These are phyloP conservation scores for Sophora flavescens DNA, from an alignment of 306 rosid species.

Conservation along the genomic window DNA sequence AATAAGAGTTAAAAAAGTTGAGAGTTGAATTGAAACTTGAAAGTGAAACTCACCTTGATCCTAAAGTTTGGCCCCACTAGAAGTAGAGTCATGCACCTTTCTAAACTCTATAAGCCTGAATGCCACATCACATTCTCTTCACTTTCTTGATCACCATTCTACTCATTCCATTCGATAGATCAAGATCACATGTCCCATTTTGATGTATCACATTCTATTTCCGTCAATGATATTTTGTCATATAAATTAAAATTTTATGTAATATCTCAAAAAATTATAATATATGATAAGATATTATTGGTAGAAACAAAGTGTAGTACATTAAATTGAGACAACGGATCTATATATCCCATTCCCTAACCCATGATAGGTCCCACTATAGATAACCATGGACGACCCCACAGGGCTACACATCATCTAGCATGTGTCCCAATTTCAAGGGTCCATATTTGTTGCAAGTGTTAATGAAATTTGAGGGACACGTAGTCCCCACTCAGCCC, in stretches of 20 bases:
- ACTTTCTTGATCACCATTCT: too few relatives aligned
- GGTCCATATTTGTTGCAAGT: constrained; percentile 59
- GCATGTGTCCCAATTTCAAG: constrained; percentile 73
- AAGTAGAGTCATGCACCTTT: constrained; percentile 43
- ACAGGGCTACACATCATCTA: constrained; percentile 63
- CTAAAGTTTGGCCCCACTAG: constrained; percentile 49
- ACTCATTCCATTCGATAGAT: too few relatives aligned
- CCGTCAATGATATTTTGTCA: too few relatives aligned
- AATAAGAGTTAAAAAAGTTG: constrained; percentile 2
- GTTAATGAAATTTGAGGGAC: constrained; percentile 53
- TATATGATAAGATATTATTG: too few relatives aligned
- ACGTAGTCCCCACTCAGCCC: constrained; percentile 67
- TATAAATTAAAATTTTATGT: too few relatives aligned
- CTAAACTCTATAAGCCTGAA: constrained; percentile 43
- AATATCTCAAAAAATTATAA: too few relatives aligned
- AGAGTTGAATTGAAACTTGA: constrained; percentile 1
- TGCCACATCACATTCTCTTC: too few relatives aligned
- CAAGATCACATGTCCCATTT: too few relatives aligned
- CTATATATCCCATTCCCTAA: too few relatives aligned
- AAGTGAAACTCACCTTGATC: not conserved
- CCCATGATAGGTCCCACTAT: constrained; percentile 80
- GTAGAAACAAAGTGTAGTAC: too few relatives aligned
- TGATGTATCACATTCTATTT: too few relatives aligned
- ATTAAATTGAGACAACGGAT: too few relatives aligned
- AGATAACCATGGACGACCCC: constrained; percentile 73